These are phyloP conservation scores for Leishmania mexicana DNA, from an alignment of 208 protist species.

Conservation along the genomic window DNA sequence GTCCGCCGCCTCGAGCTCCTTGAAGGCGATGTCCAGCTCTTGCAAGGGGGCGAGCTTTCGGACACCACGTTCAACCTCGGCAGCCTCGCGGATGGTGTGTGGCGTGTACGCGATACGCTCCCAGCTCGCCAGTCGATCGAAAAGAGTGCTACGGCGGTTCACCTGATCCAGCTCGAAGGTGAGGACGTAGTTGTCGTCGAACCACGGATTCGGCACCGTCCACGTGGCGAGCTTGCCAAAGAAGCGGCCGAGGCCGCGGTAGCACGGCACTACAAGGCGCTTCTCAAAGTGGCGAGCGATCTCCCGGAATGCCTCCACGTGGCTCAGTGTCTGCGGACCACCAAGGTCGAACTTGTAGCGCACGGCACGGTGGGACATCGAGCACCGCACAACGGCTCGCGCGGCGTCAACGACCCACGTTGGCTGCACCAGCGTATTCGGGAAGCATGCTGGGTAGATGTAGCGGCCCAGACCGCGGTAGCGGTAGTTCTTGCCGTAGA, in stretches of 20 bases:
- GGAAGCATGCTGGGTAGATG: slow-evolving; percentile 89
- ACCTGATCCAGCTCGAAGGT: slow-evolving; percentile 92
- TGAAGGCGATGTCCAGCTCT: slow-evolving; percentile 76
- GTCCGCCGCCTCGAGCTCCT: slow-evolving; percentile 76
- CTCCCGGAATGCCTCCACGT: slow-evolving; percentile 85
- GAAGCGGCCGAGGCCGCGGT: slow-evolving; percentile 83
- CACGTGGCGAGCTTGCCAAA: slow-evolving; percentile 83
- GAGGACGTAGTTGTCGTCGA: slow-evolving; percentile 91
- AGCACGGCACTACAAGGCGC: slow-evolving; percentile 83
- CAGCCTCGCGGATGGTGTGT: slow-evolving; percentile 81
- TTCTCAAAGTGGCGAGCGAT: slow-evolving; percentile 71
- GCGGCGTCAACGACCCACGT: slow-evolving; percentile 93
- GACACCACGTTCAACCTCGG: slow-evolving; percentile 63
- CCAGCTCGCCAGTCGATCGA: slow-evolving; percentile 89
- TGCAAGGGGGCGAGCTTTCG: slow-evolving; percentile 66
- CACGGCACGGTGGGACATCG: slow-evolving; percentile 82
- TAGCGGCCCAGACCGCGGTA: slow-evolving; percentile 90
- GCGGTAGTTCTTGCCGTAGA: slow-evolving; percentile 90
- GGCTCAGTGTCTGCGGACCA: slow-evolving; percentile 84
- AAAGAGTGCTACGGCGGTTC: slow-evolving; percentile 88
- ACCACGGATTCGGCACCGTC: slow-evolving; percentile 89
- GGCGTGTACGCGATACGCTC: slow-evolving; percentile 86
- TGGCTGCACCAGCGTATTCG: slow-evolving; percentile 88
- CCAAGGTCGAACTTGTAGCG: slow-evolving; percentile 93
- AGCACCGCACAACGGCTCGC: slow-evolving; percentile 81